Conservation (phyloP, 345 rosid genomes). For the Litchi chinensis region DNA sequence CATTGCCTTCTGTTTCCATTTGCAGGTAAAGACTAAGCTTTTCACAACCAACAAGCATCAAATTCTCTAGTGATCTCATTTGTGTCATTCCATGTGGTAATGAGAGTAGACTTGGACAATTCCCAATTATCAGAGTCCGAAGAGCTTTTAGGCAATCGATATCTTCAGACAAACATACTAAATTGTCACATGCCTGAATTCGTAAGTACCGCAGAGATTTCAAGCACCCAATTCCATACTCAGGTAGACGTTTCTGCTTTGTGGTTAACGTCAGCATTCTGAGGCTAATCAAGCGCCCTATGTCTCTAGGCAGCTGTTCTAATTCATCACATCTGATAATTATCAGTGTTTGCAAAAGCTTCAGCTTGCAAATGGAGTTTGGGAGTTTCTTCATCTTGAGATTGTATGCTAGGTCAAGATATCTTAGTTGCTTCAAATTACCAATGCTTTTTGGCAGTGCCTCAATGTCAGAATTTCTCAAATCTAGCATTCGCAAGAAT, state of each 20-base stretch:
- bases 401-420: constrained; percentile 16
- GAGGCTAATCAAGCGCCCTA: constrained; percentile 25
- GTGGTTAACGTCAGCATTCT: constrained; percentile 25
- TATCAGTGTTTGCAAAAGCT: constrained; percentile 24
- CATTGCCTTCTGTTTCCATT: neutral
- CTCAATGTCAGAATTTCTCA: constrained; percentile 20
- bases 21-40: constrained; percentile 15
- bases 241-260: constrained; percentile 18
- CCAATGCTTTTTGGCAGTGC: constrained; percentile 21
- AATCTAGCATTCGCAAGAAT: constrained; percentile 17
- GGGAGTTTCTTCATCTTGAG: constrained; percentile 20
- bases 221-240: constrained; percentile 26
- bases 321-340: constrained; percentile 15
- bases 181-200: neutral
- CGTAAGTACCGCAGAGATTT: constrained; percentile 21
- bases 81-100: constrained; percentile 23
- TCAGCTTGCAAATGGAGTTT: constrained; percentile 28
- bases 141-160: no score
- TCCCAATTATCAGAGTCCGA: neutral
- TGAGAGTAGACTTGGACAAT: constrained; percentile 19
- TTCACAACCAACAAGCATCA: constrained; percentile 24
- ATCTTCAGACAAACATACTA: no score
- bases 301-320: constrained; percentile 28
- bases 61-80: constrained; percentile 20
- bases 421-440: constrained; percentile 32